phyloP scores from a whole-genome alignment of 2,329 filamentous ascomycete species.

The Biscogniauxia mediterranea region DNA sequence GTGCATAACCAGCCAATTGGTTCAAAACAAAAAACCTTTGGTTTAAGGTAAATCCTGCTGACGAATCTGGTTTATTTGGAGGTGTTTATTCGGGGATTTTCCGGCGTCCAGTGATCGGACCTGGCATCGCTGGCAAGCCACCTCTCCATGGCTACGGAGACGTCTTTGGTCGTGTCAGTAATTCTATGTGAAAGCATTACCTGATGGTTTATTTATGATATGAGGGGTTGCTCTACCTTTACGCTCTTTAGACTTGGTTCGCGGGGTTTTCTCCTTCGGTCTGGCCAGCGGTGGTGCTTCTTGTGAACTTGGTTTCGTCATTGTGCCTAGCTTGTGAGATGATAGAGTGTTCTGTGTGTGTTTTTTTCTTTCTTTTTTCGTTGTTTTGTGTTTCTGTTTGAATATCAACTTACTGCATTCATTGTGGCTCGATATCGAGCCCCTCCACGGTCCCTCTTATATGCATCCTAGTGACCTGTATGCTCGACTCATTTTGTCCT shows the following conservation, averaged over 20 bases:
- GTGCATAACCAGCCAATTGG: not conserved
- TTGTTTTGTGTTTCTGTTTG: too few species aligned
- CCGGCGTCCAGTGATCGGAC: slow-evolving; percentile 2
- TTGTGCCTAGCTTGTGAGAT: not conserved
- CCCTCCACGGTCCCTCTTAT: not conserved
- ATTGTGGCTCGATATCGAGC: not conserved
- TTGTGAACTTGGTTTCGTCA: not conserved
- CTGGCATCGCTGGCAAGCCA: slow-evolving; percentile 1
- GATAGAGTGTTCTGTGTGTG: not conserved
- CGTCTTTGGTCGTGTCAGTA: not conserved
- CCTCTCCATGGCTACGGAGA: not conserved
- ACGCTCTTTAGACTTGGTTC: not conserved
- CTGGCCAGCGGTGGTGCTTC: not conserved
- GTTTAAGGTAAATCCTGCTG: not conserved
- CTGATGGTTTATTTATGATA: not conserved
- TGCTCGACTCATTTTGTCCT: not conserved
- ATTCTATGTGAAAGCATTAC: not conserved
- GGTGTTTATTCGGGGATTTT: not conserved
- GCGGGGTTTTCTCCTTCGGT: not conserved
- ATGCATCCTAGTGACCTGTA: not conserved
- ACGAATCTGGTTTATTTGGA: not conserved
- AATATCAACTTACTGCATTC: not conserved
- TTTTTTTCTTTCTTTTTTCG: not conserved
- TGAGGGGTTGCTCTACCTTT: not conserved
- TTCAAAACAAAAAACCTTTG: not conserved